phyloP scores from a whole-genome alignment of 192 early-diverging fungal genomes.

The Coemansia sp. region DNA sequence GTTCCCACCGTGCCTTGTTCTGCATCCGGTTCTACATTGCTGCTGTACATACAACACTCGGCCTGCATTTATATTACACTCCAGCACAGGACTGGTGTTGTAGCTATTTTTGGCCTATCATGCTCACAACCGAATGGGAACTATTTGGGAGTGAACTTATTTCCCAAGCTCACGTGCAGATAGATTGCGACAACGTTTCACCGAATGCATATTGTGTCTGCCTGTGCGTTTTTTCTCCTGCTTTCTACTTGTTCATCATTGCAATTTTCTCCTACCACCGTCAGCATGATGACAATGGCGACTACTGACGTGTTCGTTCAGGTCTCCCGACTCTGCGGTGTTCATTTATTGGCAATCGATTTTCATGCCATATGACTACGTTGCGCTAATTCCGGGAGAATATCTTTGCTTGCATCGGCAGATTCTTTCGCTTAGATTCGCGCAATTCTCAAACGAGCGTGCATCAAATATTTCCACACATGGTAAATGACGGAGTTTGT shows the following conservation, averaged over 20 bases:
- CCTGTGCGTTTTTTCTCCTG: background rate
- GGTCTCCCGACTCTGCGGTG: background rate
- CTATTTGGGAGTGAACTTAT: background rate
- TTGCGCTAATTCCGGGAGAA: background rate
- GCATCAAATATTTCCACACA: background rate
- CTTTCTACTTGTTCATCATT: background rate
- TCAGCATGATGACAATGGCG: background rate
- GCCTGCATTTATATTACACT: background rate
- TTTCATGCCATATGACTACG: background rate
- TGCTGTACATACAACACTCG: background rate
- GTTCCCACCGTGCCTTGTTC: background rate
- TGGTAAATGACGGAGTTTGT: background rate
- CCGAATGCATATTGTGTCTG: background rate
- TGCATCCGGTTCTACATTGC: conserved; percentile 5
- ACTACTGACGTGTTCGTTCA: background rate
- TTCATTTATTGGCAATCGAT: background rate
- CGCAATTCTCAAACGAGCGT: background rate
- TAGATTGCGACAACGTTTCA: background rate
- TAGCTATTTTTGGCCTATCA: background rate
- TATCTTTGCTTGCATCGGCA: background rate
- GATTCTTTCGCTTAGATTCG: background rate
- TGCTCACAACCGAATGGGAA: background rate
- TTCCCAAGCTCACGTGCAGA: background rate
- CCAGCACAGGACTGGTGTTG: background rate
- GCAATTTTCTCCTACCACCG: background rate